Percentiles rank a stretch among this genome's conserved stretches.
These are phyloP conservation scores for Pyrus pyrifolia DNA, from an alignment of 306 rosid genomes.

Conservation along the genomic window DNA sequence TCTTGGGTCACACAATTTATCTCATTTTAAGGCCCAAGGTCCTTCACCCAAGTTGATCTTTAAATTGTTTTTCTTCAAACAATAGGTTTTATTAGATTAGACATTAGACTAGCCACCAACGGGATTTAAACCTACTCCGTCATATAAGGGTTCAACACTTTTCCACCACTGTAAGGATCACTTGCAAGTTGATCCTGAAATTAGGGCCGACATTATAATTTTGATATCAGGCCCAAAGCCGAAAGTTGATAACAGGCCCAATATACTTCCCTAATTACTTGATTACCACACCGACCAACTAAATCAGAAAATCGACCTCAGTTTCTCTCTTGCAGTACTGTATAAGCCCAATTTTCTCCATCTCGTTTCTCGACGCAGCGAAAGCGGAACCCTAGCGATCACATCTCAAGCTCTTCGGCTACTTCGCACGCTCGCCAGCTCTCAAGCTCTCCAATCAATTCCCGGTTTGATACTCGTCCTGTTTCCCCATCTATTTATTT, in stretches of 20 bases:
- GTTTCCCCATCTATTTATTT: background rate
- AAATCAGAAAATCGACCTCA: background rate
- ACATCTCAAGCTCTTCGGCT: background rate
- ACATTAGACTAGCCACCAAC: too few relatives aligned
- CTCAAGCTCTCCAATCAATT: background rate
- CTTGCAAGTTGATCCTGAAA: background rate
- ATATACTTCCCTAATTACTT: too few relatives aligned
- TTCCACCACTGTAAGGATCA: background rate
- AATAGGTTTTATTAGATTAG: too few relatives aligned
- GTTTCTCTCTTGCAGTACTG: background rate
- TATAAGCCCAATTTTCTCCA: background rate
- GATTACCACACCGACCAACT: background rate
- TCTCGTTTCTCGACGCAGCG: background rate
- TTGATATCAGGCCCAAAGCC: background rate
- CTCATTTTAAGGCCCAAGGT: background rate
- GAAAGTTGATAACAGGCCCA: background rate
- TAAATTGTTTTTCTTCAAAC: too few relatives aligned
- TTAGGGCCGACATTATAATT: background rate
- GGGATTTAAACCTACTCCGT: rapidly evolving
- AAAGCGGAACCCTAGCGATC: background rate
- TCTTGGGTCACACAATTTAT: too few relatives aligned
- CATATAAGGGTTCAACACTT: too few relatives aligned
- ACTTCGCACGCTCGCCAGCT: background rate
- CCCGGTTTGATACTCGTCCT: slow-evolving; percentile 1
- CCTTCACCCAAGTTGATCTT: background rate